These are phyloP conservation scores for Dittrichia graveolens DNA, from an alignment of 129 eudicot species.

Conservation along the genomic window DNA sequence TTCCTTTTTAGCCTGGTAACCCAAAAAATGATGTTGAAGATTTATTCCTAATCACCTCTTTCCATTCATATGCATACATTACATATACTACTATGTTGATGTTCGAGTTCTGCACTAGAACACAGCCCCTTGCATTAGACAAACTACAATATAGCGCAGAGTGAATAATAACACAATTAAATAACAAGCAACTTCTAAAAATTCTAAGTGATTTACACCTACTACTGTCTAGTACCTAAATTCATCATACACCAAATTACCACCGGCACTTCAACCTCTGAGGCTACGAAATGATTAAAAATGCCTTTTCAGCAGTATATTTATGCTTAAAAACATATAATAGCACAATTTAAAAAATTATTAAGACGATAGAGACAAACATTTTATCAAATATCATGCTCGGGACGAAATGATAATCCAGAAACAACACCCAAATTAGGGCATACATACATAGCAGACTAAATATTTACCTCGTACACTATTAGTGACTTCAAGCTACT, in stretches of 20 bases:
- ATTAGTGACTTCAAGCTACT: conserved; percentile 15
- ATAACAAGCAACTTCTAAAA: not conserved
- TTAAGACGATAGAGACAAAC: not conserved
- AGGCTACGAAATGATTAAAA: not conserved
- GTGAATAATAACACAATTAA: not conserved
- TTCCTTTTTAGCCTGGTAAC: not conserved
- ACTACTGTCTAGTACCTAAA: conserved; percentile 3
- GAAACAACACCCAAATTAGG: conserved; percentile 3
- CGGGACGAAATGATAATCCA: not conserved
- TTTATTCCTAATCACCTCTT: not conserved
- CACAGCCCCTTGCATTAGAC: no score
- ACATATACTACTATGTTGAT: not conserved
- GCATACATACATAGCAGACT: conserved; percentile 2
- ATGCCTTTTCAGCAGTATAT: conserved; percentile 1
- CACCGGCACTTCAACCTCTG: not conserved
- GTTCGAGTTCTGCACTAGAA: not conserved
- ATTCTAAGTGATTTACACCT: conserved; percentile 4
- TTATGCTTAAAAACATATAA: conserved; percentile 12
- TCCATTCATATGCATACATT: not conserved
- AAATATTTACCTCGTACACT: conserved; percentile 20
- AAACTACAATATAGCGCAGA: not conserved
- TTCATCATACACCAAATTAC: not conserved
- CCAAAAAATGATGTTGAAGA: not conserved
- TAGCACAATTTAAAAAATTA: not conserved
- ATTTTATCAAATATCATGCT: conserved; percentile 14